These are phyloP conservation scores for Insectozyma bohioensis DNA, from an alignment of 1,139 yeast genomes.

Conservation along the genomic window DNA sequence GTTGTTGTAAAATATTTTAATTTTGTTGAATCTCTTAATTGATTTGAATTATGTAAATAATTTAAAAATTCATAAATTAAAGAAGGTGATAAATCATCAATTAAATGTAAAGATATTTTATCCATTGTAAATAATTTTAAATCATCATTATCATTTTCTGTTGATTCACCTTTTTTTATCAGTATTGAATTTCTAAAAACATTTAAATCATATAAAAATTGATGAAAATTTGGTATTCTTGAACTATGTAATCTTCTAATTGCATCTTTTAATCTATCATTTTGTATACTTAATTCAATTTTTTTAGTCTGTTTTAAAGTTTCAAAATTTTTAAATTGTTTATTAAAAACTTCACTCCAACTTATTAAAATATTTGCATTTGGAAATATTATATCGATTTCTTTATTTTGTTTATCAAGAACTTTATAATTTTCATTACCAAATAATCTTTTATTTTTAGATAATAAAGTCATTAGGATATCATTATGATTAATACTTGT, in stretches of 20 bases:
- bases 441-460: slow-evolving; percentile 27
- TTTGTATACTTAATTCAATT: too few species aligned
- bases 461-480: slow-evolving; percentile 28
- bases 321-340: slow-evolving; percentile 19
- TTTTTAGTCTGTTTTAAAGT: too few species aligned
- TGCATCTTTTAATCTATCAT: too few species aligned
- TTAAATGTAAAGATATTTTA: too few species aligned
- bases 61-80: too few species aligned
- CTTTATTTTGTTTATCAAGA: slow-evolving; percentile 10
- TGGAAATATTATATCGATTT: slow-evolving; percentile 17
- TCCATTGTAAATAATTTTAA: too few species aligned
- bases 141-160: too few species aligned
- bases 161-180: slow-evolving; percentile 16
- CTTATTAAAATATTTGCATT: slow-evolving; percentile 29
- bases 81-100: too few species aligned
- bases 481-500: slow-evolving; percentile 29
- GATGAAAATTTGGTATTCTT: slow-evolving; percentile 15
- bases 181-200: slow-evolving; percentile 21
- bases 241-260: too few species aligned
- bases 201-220: slow-evolving; percentile 19
- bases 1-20: too few species aligned
- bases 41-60: too few species aligned
- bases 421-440: slow-evolving; percentile 25
- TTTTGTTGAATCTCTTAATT: too few species aligned
- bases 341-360: slow-evolving; percentile 33